Evolutionary conservation across 2,329 filamentous ascomycete genomes (phyloP).

Genomic region (Aspergillus melleus): DNA sequence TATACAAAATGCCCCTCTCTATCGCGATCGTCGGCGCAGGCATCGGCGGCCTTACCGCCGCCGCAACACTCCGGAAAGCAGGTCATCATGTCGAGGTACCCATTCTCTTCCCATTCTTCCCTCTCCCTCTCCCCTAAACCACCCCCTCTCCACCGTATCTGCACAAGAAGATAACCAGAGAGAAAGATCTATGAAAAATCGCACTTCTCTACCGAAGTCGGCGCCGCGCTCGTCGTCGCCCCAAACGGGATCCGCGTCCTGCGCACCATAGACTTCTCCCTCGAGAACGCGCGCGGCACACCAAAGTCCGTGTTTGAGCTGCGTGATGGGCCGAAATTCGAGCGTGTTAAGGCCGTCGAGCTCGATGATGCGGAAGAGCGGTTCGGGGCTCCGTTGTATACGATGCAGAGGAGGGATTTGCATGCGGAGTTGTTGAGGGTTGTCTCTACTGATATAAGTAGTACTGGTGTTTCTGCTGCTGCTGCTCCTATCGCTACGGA

Average conservation of each 20-base stretch:
- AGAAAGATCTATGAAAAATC: conserved; percentile 31
- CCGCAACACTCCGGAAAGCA: not conserved
- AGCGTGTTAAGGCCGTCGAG: conserved; percentile 8
- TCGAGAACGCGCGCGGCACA: conserved; percentile 23
- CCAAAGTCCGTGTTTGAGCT: conserved; percentile 20
- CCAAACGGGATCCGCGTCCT: conserved; percentile 30
- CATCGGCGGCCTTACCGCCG: not conserved
- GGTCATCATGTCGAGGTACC: not conserved
- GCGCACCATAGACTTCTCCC: conserved; percentile 26
- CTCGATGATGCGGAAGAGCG: conserved; percentile 5
- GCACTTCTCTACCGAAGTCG: conserved; percentile 27
- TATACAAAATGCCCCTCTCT: not conserved
- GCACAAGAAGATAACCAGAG: not conserved
- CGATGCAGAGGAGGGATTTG: conserved; percentile 16
- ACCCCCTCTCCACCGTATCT: not conserved
- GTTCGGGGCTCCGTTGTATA: conserved; percentile 1
- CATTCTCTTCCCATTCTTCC: no score
- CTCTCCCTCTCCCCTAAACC: no score
- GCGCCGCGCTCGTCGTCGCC: conserved; percentile 30
- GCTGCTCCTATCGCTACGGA: no score
- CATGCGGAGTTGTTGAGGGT: conserved; percentile 15
- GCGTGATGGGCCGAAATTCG: conserved; percentile 21
- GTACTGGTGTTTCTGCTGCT: no score
- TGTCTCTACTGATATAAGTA: not conserved
- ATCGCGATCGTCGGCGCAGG: not conserved